Base-by-base conservation (phyloP, 371 early-diverging fungal genomes). In the Haplosporangium sp. region DNA sequence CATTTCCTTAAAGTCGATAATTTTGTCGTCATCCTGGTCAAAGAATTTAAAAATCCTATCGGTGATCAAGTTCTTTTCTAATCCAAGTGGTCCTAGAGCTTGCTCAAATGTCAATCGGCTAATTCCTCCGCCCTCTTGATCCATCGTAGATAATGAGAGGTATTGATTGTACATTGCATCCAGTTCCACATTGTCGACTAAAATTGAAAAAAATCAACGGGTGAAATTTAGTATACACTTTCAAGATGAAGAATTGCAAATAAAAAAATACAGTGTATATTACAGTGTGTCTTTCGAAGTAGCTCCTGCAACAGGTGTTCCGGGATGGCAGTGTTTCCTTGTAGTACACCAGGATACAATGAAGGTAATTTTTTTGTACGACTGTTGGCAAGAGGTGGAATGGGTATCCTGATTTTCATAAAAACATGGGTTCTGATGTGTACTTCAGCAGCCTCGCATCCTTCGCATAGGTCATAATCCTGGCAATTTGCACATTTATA, bases 401-500 rank as follows among this genome's bases (percentile, higher is more conserved):
- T 91, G 1, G 98, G 96, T 69, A 98, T 93, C 15, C 95, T 83
- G 58, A 98, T 96, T 71, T 97, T 97, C 56, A 97, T 83, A 77
- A 97, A 93, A 2, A 94, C 89, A 61, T 98, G 98, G 0, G 95
- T 94, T 58, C 88, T 88, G 34, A 83, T 61, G 76, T 98, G 98
- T 35, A 89, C 88, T 13, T 94, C 91, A 15, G 87, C 90, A 3
- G 93, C 89, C 76, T 97, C 97, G 78, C 98, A 98, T 42, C 88
- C 84, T 76, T 96, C 96, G 77, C 98, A 98, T n/a, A 98, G 78
- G 86, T 98, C 98, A 74, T 89, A 95, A 69, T 96, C 96, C 53
- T 93, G 91, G 71, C 98, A 98, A 69, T 97, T 96, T 50, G 93
- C 92, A 75, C 98, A 98, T 71, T 95, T 96, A 88, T 92, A 97